Percentiles rank a stretch among this genome's conserved stretches.
phyloP scores from a whole-genome alignment of 768 basidiomycete species.

The Hydnomerulius pinastri region DNA sequence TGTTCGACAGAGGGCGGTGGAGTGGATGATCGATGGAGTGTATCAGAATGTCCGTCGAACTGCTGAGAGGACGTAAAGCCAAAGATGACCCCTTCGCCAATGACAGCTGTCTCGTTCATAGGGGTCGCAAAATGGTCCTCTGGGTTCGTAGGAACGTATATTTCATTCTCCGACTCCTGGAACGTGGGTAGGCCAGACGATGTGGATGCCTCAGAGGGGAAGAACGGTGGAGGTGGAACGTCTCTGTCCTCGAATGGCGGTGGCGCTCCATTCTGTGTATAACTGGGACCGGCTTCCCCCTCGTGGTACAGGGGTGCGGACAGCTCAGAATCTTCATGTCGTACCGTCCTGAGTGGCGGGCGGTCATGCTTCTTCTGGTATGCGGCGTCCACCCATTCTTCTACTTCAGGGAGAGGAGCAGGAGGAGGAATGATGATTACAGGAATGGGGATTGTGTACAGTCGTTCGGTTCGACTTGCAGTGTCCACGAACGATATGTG shows the following conservation, averaged over 20 bases:
- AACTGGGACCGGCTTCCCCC: conserved; percentile 77
- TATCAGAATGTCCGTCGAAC: conserved; percentile 80
- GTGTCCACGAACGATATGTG: conserved; percentile 79
- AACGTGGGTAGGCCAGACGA: conserved; percentile 69
- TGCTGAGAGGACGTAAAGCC: conserved; percentile 73
- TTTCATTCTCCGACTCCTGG: conserved; percentile 77
- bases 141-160: conserved; percentile 54
- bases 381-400: conserved; percentile 67
- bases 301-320: conserved; percentile 67
- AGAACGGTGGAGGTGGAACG: conserved; percentile 68
- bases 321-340: conserved; percentile 65
- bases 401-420: conserved; percentile 78
- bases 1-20: conserved; percentile 80
- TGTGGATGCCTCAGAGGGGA: conserved; percentile 58
- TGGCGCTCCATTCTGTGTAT: conserved; percentile 61
- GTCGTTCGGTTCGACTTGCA: conserved; percentile 64
- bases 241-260: conserved; percentile 87
- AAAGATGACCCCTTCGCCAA: conserved; percentile 77
- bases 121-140: conserved; percentile 41
- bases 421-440: conserved; percentile 71
- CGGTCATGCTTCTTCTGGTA: conserved; percentile 89
- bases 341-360: conserved; percentile 70
- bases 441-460: conserved; percentile 66
- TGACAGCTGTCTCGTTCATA: conserved; percentile 40
- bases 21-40: conserved; percentile 60